Base-by-base conservation (phyloP, 2,329 filamentous ascomycete genomes). In the Verticillium tricorpus region DNA sequence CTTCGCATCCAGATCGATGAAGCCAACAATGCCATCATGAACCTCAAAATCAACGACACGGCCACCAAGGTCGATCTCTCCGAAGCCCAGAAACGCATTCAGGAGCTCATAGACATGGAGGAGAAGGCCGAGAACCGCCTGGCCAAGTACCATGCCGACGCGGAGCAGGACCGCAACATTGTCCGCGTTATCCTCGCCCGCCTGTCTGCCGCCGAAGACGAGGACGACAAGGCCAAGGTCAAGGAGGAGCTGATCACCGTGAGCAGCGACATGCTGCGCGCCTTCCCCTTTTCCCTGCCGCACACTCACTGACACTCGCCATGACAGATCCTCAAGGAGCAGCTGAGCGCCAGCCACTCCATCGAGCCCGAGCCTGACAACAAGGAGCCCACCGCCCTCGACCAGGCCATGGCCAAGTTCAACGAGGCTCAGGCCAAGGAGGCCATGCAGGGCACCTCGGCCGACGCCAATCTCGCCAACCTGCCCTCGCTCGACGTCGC, bases 281-380 rank as follows among this genome's bases (percentile, higher is more conserved):
- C 7, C 2, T 54, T 22, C n/a, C 15, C 3, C 19, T 2, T 31
- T 2, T 31, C 31, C 32, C 5, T 12, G 22, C 17, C 2, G 5
- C 56, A 17, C 32, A 37, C 12, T 31, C 15, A 45, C 35, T 32
- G 25, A 58, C 19, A 15, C 1, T 17, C 12, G 17, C 34, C 12
- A 25, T n/a, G 19, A n/a, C 22, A 70, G 55, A 69, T 74, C 32
- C 67, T 77, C 6, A 72, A 77, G 63, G 72, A 72, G 31, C 74
- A 77, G 60, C 69, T 75, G 63, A 76, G 74, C 62, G 71, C 71
- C 54, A 69, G 73, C 5, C 74, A 70, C 56, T 70, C 72, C 6
- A 69, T 76, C 56, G 76, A 74, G 74, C 64, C 25, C 3, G 32
- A 54, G 40, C 40, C 45, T 17, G 50, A 45, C 28, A 32, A 52